Base-by-base conservation (phyloP, 768 basidiomycete species). In the Pulveroboletus sp. region DNA sequence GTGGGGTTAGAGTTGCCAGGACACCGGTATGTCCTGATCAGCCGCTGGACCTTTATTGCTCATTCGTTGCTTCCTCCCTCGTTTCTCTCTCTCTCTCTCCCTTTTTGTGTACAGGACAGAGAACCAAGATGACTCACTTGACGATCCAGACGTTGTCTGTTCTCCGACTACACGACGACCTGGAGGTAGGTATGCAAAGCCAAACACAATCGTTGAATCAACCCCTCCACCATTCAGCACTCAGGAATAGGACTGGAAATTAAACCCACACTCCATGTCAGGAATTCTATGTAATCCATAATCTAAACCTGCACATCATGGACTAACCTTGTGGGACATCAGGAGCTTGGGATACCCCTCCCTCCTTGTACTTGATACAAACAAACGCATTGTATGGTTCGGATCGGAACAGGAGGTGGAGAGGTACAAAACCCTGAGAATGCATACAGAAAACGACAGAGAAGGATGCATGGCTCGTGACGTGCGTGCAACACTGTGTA, bases 201-300 rank as follows among this genome's bases (percentile, higher is more conserved):
- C 26, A 18, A 14, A 18, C 12, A 14, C 38, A 5, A 33, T 33
- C 32, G 14, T 14, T 12, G 32, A 14, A 33, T 12, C 6, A 6
- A 11, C 32, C 28, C 3, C 32, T 30, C 21, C 15, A 21, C 18
- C 21, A 21, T 21, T 2, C 21, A 21, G 2, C 30, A 17, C 11
- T 9, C 6, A 41, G 26, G 32, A 71, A n/a, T n/a, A n/a, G n/a
- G n/a, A 75, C 73, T 28, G 72, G 72, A 52, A 76, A 79, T 53
- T 73, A 79, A 27, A 61, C 67, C 7, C 47, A 62, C 50, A 50
- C 17, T 31, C 62, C 26, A 56, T 31, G 43, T 30, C 49, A 33
- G 8, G 32, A 24, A 21, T 9, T 42, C 27, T n/a, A 30, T 10
- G 14, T n/a, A 5, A 11, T 46, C 46, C 46, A 6, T 14, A 11